Base-by-base conservation (phyloP, 345 rosid species). In the Carallia brachiata region DNA sequence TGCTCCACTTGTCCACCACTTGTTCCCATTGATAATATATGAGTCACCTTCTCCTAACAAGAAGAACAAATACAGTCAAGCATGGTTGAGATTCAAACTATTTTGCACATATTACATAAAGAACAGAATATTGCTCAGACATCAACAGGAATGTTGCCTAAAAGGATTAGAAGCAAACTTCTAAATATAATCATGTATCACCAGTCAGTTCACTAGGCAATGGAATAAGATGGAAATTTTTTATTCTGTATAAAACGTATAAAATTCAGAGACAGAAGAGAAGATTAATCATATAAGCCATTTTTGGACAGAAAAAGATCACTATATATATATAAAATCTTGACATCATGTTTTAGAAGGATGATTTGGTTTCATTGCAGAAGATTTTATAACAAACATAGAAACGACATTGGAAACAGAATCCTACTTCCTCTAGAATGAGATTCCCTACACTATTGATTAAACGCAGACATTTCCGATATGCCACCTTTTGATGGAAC, bases 1-100 rank as follows among this genome's bases (percentile, higher is more conserved):
- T 39, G 99, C 99, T 73, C 99, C 99, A 77, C 97, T 95, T 44
- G 99, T 92, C 99, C 99, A 95, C 99, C 99, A 95, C 78, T 95
- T 95, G 69, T 68, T 89, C 69, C 99, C 99, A 63, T 89, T 95
- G 71, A 95, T 89, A 60, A 92, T 66, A 67, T 92, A 92, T 2
- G 85, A 87, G 78, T 92, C 90, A 36, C 94, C 96, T 75, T 87
- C 81, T 83, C 99, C 92, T 75, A 70, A 80, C 48, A 69, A 70
- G 52, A 30, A 77, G 68, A 32, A 32, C 32, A 30, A 69, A 77
- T 36, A 64, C 16, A 80, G 44, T 37, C 5, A 23, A 48, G 23
- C 44, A 55, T n/a, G 61, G 74, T 48, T 47, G 66, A 74, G 71
- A 37, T 36, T 44, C 36, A 32, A 64, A 34, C 19, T 34, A 68